Base-by-base conservation (phyloP, 495 filamentous ascomycete species). In the Daldinia caldariorum region DNA sequence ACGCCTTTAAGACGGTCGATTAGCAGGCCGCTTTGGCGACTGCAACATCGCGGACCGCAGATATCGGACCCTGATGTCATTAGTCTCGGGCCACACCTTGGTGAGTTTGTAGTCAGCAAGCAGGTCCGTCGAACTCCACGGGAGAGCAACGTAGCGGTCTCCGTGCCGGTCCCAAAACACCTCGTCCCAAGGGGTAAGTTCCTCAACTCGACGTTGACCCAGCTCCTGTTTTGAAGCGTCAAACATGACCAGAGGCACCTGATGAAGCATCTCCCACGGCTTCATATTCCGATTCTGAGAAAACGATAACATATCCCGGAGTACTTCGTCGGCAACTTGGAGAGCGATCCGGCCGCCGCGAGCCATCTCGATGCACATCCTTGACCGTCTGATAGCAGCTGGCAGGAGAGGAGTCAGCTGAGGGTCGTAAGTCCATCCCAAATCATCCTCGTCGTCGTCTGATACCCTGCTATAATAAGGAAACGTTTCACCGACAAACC, bases 351-450 rank as follows among this genome's bases (percentile, higher is more conserved):
- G 38, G 22, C 18, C 18, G 9, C 22, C 20, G 9, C 61, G 50
- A 41, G 70, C 43, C 50, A 77, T 43, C 38, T 49, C 56, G 9
- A 67, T 54, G 43, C 72, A 77, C 29, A 69, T n/a, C 1, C 65
- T 57, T 9, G 22, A 32, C 18, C 13, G 6, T n/a, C 58, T 53
- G 13, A 75, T 75, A 6, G 37, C 2, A 1, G 1, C 4, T 0
- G 75, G 70, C 0, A 75, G 39, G 1, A 0, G 16, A 0, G 72
- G 75, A 9, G 26, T 69, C 0, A 77, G 29, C 18, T 75, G 67
- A n/a, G 75, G 75, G 39, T 77, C 75, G 35, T 64, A 77, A 6
- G 67, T 12, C 75, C 75, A 77, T 0, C 75, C 75, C 4, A 66
- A n/a, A 12, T 73, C 56, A 13, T 34, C 41, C 12, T 65, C 64